phyloP scores from a whole-genome alignment of 139 green algal species.

The Cymbomonas tetramitiformis region DNA sequence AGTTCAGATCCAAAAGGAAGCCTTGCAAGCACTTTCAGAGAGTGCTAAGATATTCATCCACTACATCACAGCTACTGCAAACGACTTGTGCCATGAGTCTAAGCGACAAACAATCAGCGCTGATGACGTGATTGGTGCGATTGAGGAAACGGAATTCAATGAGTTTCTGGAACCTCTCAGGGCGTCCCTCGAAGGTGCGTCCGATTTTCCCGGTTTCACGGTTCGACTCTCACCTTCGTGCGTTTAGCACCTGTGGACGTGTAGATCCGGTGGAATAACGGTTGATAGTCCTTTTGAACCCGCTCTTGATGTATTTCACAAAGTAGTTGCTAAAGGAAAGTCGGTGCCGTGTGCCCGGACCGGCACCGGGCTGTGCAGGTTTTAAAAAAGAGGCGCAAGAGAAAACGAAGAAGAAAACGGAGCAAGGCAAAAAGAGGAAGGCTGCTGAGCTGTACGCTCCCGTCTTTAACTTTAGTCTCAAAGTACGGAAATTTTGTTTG shows the following conservation, averaged over 20 bases:
- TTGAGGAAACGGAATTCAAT: slow-evolving; percentile 65
- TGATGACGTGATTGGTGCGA: slow-evolving; percentile 56
- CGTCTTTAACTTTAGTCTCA: no score
- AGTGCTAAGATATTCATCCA: slow-evolving; percentile 74
- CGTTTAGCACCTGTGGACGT: not conserved
- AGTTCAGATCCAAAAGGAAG: slow-evolving; percentile 40
- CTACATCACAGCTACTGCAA: slow-evolving; percentile 65
- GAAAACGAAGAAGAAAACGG: slow-evolving; percentile 1
- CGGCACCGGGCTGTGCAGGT: no score
- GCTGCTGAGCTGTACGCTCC: no score
- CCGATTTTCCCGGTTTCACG: not conserved
- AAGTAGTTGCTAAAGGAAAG: no score
- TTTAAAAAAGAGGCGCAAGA: slow-evolving; percentile 9
- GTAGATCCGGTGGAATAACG: not conserved
- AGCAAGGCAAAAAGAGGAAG: no score
- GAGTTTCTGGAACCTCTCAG: slow-evolving; percentile 51
- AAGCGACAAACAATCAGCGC: slow-evolving; percentile 62
- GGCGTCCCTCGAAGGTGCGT: slow-evolving; percentile 45
- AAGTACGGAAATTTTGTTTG: no score
- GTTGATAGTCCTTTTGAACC: not conserved
- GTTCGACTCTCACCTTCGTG: not conserved
- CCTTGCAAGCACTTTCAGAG: slow-evolving; percentile 56
- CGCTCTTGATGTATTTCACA: not conserved
- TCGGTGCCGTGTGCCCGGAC: no score
- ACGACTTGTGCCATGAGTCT: slow-evolving; percentile 60